phyloP scores from a whole-genome alignment of 768 basidiomycete genomes.

The Agrocybe pediades region DNA sequence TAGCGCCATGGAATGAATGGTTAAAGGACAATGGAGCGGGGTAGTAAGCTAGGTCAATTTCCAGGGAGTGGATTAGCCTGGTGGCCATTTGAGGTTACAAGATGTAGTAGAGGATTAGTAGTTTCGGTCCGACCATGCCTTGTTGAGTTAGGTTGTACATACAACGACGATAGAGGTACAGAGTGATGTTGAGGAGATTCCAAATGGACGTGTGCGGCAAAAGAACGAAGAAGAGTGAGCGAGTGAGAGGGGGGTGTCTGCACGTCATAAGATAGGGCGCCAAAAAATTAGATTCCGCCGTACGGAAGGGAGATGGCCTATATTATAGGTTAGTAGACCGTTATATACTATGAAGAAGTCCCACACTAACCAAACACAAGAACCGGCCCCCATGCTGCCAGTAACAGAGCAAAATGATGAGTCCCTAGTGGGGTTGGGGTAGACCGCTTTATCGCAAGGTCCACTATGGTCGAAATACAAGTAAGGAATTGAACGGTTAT shows the following conservation, averaged over 20 bases:
- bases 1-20: background rate
- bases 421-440: constrained; percentile 59
- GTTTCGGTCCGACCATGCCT: background rate
- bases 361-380: constrained; percentile 50
- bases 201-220: background rate
- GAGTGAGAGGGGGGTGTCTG: background rate
- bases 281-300: constrained; percentile 40
- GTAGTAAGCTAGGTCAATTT: no score
- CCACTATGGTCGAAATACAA: constrained; percentile 52
- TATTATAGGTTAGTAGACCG: background rate
- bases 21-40: no score
- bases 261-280: constrained; percentile 19
- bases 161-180: background rate
- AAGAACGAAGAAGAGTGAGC: background rate
- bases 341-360: background rate
- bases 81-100: no score
- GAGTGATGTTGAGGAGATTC: background rate
- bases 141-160: background rate
- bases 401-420: constrained; percentile 62
- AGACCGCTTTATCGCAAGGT: constrained; percentile 38
- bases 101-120: background rate
- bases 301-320: constrained; percentile 39
- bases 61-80: no score
- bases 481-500: constrained; percentile 48
- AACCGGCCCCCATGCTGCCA: constrained; percentile 61